Evolutionary conservation across 257 asterid genomes (phyloP), one percentile per base, ranked within the genome.

Genomic region (Penstemon newberryi): DNA sequence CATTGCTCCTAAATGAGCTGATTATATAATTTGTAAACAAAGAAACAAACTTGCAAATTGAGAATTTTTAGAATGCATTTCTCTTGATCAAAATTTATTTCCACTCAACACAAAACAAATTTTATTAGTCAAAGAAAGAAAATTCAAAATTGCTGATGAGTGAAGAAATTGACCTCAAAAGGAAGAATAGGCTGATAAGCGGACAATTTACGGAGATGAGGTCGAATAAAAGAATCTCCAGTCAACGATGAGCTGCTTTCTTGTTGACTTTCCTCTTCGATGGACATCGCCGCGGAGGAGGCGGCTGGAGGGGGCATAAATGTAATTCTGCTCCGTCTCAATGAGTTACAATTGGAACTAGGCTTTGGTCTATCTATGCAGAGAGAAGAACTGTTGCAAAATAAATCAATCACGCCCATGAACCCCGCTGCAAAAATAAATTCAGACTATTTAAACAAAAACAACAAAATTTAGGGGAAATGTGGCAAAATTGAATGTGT

Each of bases 101-200:
- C 60, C 8, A 4, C 42, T 9, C 13, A 67, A 44, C 4, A 12
- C 19, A 12, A 55, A 12, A 37, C 40, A 39, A 58, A 1, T 3
- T 13, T 6, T 3, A 56, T 6, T 7, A 8, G 15, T 5, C 33
- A 50, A 54, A 25, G 37, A 11, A 13, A 40, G 10, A 37, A 63
- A 52, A 25, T 2, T 25, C 33, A 25, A 25, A 25, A 25, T 25
- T 4, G 39, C 12, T 5, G 37, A 50, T 46, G 11, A 40, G 59
- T 51, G 18, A 25, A 60, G 40, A 52, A 70, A 63, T 70, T 65
- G 1, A 88, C 99, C 96, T 93, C 99, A 68, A 93, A 93, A 58
- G 99, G 97, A 56, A 93, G 85, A 79, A 90, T 93, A 71, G 97
- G 89, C 71, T 93, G 97, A 67, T 90, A 90, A 4, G 97, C 90